Evolutionary conservation across 2,329 filamentous ascomycete genomes (phyloP), one percentile per base, ranked within the genome.

Genomic region (Neonectria sp.): DNA sequence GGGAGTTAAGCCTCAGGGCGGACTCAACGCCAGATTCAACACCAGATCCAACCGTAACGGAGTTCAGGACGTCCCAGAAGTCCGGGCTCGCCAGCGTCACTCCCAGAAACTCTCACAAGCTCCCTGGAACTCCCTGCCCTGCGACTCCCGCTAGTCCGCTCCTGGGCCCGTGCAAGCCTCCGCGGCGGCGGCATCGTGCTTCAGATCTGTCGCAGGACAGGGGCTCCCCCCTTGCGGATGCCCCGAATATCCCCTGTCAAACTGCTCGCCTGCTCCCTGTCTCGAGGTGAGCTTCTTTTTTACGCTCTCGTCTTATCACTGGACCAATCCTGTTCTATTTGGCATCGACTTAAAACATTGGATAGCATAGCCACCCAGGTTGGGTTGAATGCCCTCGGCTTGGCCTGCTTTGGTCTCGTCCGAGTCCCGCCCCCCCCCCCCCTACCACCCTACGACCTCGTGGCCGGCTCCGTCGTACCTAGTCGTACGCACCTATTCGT

Each of bases 141-240:
- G 51, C 51, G 31, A 37, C 53, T 55, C 48, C 62, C 55, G 40
- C 52, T 59, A 53, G 37, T 29, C 29, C 45, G 55, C 51, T 62
- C 59, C 21, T 60, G 52, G 63, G 67, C 58, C 65, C 52, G 66
- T 66, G 59, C 60, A 63, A 67, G 67, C 49, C 55, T 68, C 60
- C 46, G 58, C 69, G 43, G 63, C 45, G 65, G 73, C 74, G 65
- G 68, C 71, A 68, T 75, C 66, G 73, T 85, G 84, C 84, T 76
- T 86, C 84, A 85, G 78, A 80, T 80, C 75, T 84, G 84, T 86
- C 81, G 78, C 83, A 85, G 79, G 74, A 81, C 79, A 81, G 77
- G 82, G 82, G 76, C 73, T 68, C 62, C 65, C 68, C 72, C 70
- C 67, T 70, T 70, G 67, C 71, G 68, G 67, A 68, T 75, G 67